Evolutionary conservation across 2,329 filamentous ascomycete species (phyloP).

Genomic region (Fusarium devonianum): DNA sequence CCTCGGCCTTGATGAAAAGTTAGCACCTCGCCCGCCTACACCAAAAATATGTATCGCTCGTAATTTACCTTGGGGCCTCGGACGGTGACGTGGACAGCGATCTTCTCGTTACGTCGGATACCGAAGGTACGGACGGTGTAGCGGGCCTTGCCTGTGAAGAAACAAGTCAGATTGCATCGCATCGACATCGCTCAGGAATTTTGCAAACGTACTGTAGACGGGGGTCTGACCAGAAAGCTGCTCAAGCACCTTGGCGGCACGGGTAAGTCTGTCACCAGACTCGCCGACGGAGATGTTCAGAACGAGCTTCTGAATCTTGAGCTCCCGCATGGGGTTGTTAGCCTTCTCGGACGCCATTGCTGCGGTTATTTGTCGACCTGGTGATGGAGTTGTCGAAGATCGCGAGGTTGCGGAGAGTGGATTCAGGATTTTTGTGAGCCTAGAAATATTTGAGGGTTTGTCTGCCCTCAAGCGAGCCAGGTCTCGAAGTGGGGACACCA

Average conservation of each 20-base stretch:
- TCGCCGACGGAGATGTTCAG: conserved; percentile 99
- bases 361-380: conserved; percentile 49
- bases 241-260: conserved; percentile 99
- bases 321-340: conserved; percentile 99
- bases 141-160: conserved; percentile 85
- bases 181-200: conserved; percentile 20
- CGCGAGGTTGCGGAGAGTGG: conserved; percentile 38
- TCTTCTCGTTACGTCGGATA: conserved; percentile 99
- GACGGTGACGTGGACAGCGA: conserved; percentile 98
- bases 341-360: conserved; percentile 76
- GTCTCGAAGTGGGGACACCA: conserved; percentile 31
- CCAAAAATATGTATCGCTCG: conserved; percentile 1
- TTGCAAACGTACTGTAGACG: conserved; percentile 84
- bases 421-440: conserved; percentile 47
- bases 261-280: conserved; percentile 99
- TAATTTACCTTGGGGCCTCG: conserved; percentile 80
- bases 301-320: conserved; percentile 99
- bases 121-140: conserved; percentile 99
- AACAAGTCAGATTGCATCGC: conserved; percentile 25
- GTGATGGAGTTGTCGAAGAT: conserved; percentile 47
- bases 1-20: conserved; percentile 76
- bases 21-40: conserved; percentile 25
- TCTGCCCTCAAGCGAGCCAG: conserved; percentile 48
- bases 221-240: conserved; percentile 99
- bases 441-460: conserved; percentile 51